These are phyloP conservation scores for Ogataea saltuana DNA, from an alignment of 805 yeast species.

Conservation along the genomic window DNA sequence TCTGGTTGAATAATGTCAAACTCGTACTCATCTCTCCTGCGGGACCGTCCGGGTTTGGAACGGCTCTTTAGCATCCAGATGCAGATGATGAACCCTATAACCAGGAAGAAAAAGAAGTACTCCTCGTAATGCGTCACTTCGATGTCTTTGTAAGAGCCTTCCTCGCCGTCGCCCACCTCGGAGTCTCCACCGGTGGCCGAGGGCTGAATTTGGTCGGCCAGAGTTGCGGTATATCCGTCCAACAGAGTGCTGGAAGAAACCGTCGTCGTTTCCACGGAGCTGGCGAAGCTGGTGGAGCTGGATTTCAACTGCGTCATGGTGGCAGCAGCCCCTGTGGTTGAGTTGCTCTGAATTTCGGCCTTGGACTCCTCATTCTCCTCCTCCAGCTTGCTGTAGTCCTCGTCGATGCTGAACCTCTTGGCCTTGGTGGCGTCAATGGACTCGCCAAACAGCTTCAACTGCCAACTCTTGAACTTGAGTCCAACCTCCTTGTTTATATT, in stretches of 20 bases:
- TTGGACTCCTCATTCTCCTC: conserved; percentile 21
- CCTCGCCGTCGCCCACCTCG: conserved; percentile 24
- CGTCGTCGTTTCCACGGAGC: background rate
- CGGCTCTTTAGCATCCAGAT: conserved; percentile 43
- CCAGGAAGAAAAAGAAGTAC: conserved; percentile 59
- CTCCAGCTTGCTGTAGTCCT: conserved; percentile 46
- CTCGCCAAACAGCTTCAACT: conserved; percentile 81
- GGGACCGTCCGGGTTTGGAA: conserved; percentile 40
- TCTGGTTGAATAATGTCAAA: conserved; percentile 69
- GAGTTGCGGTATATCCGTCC: background rate
- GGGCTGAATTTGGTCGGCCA: conserved; percentile 1
- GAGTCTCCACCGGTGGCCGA: conserved; percentile 12
- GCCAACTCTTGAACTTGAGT: conserved; percentile 64
- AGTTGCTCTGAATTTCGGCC: conserved; percentile 12
- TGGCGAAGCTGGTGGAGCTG: background rate
- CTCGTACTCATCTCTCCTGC: conserved; percentile 72
- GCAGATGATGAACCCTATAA: conserved; percentile 55
- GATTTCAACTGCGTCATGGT: conserved; percentile 6
- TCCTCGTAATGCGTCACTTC: conserved; percentile 51
- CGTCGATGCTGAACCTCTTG: conserved; percentile 50
- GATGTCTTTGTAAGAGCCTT: conserved; percentile 20
- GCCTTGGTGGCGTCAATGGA: conserved; percentile 64
- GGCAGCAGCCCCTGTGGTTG: conserved; percentile 9
- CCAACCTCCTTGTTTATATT: conserved; percentile 41
- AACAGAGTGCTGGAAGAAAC: conserved; percentile 3